Conservation (phyloP, 495 filamentous ascomycete species). For the Penicillium soppii region DNA sequence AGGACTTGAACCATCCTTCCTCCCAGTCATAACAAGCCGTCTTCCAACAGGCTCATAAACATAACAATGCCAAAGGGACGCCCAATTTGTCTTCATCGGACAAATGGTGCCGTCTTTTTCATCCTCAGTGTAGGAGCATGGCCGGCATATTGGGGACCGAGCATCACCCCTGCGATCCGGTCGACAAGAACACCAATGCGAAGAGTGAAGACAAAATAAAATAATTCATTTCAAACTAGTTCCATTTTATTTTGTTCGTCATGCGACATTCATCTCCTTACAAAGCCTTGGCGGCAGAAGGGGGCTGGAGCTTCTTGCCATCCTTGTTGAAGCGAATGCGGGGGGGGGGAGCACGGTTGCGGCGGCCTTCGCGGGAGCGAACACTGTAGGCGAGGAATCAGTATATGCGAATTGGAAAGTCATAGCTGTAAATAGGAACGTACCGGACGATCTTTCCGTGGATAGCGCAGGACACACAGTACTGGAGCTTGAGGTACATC, state of each 20-base stretch:
- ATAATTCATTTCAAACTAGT: conserved; percentile 37
- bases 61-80: conserved; percentile 25
- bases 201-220: conserved; percentile 36
- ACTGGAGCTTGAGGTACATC: conserved; percentile 99
- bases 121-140: conserved; percentile 16
- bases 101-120: conserved; percentile 17
- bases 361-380: conserved; percentile 92
- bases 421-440: conserved; percentile 29
- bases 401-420: conserved; percentile 23
- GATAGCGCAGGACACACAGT: conserved; percentile 99
- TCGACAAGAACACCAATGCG: conserved; percentile 23
- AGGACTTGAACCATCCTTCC: conserved; percentile 13
- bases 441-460: conserved; percentile 99
- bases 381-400: conserved; percentile 61
- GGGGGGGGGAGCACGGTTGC: conserved; percentile 97
- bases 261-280: conserved; percentile 42
- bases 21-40: conserved; percentile 21
- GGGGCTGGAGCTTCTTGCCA: conserved; percentile 98
- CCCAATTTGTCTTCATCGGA: conserved; percentile 22
- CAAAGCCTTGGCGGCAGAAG: conserved; percentile 70
- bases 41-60: conserved; percentile 14
- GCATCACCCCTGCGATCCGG: conserved; percentile 19
- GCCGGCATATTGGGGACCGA: conserved; percentile 13
- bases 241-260: conserved; percentile 40
- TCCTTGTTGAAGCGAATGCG: conserved; percentile 99